Evolutionary conservation across 164 flowering plant genomes (phyloP), one percentile per base, ranked within the genome.

Genomic region (Liriodendron chinense): DNA sequence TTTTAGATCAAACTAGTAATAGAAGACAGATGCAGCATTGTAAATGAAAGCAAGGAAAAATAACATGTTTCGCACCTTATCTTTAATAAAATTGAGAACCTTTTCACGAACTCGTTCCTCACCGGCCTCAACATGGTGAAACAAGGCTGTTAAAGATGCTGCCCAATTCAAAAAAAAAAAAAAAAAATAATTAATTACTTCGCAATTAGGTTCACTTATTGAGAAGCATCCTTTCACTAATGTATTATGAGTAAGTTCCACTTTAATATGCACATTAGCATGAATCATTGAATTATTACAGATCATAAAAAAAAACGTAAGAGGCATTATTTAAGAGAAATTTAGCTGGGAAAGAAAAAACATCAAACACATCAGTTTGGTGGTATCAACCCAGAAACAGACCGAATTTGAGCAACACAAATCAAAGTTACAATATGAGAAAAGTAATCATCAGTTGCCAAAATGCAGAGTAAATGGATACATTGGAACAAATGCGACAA

Each of bases 71-170:
- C 86, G 23, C 65, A 92, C 99, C 97, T 96, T 96, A 80, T 96
- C 99, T 80, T 84, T 85, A 7, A 94, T 86, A 81, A 91, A 96
- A 79, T 75, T 79, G n/a, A 96, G 79, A 82, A 90, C 97, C 80
- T 85, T 91, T 66, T 94, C 98, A 67, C 98, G 96, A n/a, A 90
- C 80, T 75, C 77, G 91, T 80, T 89, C 99, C 69, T 89, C 96
- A 70, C 85, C 84, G 73, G 81, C 86, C 76, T 84, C 90, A 70
- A 96, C 77, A 76, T 90, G 91, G 87, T 90, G 90, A 80, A 94
- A 96, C 65, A 92, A 80, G 68, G 94, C 90, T 47, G 97, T 86
- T 80, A 96, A 82, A 25, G 99, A 88, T 70, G 90, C 99, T 96
- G 92, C 86, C 85, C 72, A 57, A 65, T 50, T 34, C 16, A 72